Conservation (phyloP, 106 monocot genomes). For the Dendrobium huoshanense region DNA sequence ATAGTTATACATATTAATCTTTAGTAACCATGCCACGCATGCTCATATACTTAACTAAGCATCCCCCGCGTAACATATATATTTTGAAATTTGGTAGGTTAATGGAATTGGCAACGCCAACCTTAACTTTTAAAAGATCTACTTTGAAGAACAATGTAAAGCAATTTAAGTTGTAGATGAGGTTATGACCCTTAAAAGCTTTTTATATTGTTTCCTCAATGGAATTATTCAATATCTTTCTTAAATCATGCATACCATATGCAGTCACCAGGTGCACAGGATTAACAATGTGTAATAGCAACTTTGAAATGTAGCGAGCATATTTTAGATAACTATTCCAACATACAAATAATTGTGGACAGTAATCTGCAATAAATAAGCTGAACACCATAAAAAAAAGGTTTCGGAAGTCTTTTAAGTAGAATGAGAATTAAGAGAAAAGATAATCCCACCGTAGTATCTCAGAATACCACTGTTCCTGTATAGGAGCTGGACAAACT, state of each 20-base stretch:
- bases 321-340: neutral
- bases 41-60: neutral
- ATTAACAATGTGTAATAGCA: neutral
- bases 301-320: neutral
- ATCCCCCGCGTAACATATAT: neutral
- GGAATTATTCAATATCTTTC: neutral
- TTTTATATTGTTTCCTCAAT: neutral
- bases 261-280: neutral
- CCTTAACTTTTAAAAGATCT: neutral
- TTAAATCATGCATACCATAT: neutral
- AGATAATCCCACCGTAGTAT: slow-evolving; percentile 56
- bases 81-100: neutral
- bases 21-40: neutral
- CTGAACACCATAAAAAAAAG: neutral
- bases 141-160: neutral
- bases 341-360: neutral
- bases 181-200: neutral
- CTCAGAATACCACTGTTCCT: slow-evolving; percentile 92
- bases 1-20: neutral
- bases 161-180: neutral
- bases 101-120: neutral
- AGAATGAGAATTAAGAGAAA: neutral
- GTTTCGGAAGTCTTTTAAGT: neutral
- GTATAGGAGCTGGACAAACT: slow-evolving; percentile 88
- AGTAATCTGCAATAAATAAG: neutral